Percentiles rank a stretch among this genome's conserved stretches.
Conservation (phyloP, 1,284 basidiomycete genomes). For the Cerrena zonata region DNA sequence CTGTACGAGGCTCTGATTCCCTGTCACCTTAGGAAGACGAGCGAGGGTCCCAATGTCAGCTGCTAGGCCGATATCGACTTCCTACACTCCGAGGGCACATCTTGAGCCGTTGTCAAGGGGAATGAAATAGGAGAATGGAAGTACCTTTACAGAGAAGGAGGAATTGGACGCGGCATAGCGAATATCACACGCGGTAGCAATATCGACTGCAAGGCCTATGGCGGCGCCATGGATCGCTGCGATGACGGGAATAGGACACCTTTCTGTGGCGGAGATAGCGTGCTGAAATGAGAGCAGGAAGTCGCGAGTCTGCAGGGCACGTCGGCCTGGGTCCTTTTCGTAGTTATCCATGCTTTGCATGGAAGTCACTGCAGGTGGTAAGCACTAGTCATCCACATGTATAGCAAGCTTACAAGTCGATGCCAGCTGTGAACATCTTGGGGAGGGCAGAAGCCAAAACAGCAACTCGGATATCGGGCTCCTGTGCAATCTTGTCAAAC, state of each 20-base stretch:
- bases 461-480: constrained; percentile 60
- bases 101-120: too few relatives aligned
- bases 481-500: constrained; percentile 52
- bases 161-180: constrained; percentile 65
- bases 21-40: constrained; percentile 75
- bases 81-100: constrained; percentile 39
- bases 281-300: constrained; percentile 65
- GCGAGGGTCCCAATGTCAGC: constrained; percentile 89
- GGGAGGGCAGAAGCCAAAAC: constrained; percentile 68
- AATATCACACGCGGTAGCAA: constrained; percentile 78
- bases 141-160: constrained; percentile 73
- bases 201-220: constrained; percentile 74
- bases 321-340: constrained; percentile 47
- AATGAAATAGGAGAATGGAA: too few relatives aligned
- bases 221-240: constrained; percentile 75
- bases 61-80: constrained; percentile 86
- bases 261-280: constrained; percentile 65
- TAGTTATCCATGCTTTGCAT: constrained; percentile 22
- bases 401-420: constrained; percentile 79
- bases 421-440: constrained; percentile 75
- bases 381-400: constrained; percentile 15
- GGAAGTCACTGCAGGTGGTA: constrained; percentile 30
- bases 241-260: constrained; percentile 81
- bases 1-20: constrained; percentile 71
- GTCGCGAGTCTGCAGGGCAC: constrained; percentile 44